phyloP scores from a whole-genome alignment of 768 basidiomycete genomes.

The Cyclocybe aegerita region DNA sequence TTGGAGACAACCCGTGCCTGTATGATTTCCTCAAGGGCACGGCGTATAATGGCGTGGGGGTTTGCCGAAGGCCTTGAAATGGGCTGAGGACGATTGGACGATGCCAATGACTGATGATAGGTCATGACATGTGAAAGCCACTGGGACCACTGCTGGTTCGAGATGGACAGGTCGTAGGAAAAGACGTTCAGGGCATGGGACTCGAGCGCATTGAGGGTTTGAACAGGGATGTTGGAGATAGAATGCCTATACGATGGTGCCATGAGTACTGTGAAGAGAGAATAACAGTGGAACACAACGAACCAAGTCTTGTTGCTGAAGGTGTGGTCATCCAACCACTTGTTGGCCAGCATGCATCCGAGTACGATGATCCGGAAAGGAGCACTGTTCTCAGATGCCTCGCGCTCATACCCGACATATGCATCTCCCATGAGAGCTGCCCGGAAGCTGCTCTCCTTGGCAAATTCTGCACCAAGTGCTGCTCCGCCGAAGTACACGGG shows the following conservation, averaged over 20 bases:
- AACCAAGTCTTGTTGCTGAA: conserved; percentile 91
- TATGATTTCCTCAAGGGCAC: conserved; percentile 67
- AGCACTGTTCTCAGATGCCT: conserved; percentile 54
- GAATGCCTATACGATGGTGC: conserved; percentile 56
- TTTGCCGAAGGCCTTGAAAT: conserved; percentile 77
- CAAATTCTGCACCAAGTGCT: conserved; percentile 47
- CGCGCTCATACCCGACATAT: conserved; percentile 40
- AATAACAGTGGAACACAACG: conserved; percentile 19
- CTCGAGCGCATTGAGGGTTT: conserved; percentile 69
- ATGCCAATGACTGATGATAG: conserved; percentile 64
- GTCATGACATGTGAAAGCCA: conserved; percentile 69
- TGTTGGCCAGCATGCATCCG: conserved; percentile 85
- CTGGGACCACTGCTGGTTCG: conserved; percentile 61
- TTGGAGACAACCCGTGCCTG: conserved; percentile 41
- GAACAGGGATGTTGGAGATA: conserved; percentile 74
- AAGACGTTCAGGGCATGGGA: conserved; percentile 70
- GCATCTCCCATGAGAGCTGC: conserved; percentile 58
- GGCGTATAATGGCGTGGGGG: conserved; percentile 68
- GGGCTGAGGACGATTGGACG: conserved; percentile 64
- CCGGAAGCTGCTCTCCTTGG: conserved; percentile 65
- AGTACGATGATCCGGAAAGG: conserved; percentile 76
- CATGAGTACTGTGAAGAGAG: conserved; percentile 11
- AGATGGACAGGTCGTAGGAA: conserved; percentile 66
- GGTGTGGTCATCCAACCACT: conserved; percentile 87
- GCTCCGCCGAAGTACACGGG: conserved; percentile 65